These are phyloP conservation scores for Prinsepia uniflora DNA, from an alignment of 306 rosid genomes.

Conservation along the genomic window DNA sequence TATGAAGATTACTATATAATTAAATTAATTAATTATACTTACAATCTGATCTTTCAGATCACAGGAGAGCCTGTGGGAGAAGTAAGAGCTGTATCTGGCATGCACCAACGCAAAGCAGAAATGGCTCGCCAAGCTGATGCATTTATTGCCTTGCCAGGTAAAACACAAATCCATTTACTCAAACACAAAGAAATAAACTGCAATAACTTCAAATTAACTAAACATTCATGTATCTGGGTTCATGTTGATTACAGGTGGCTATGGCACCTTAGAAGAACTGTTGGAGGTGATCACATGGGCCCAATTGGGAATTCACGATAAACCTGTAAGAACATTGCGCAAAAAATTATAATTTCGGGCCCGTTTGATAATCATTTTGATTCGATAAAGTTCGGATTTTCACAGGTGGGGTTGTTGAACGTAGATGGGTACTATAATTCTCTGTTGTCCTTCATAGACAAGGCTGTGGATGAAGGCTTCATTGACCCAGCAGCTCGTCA, in stretches of 20 bases:
- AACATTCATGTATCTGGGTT: background rate
- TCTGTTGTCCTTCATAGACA: slow-evolving; percentile 80
- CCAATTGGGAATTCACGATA: slow-evolving; percentile 86
- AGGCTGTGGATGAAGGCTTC: slow-evolving; percentile 95
- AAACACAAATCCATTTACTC: background rate
- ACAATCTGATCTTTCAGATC: slow-evolving; percentile 39
- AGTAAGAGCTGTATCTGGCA: slow-evolving; percentile 75
- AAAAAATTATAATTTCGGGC: background rate
- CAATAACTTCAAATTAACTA: too few relatives aligned
- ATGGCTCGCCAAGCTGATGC: slow-evolving; percentile 96
- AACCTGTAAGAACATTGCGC: slow-evolving; percentile 53
- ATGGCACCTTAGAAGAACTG: slow-evolving; percentile 87
- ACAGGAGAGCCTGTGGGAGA: slow-evolving; percentile 87
- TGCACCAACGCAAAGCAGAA: slow-evolving; percentile 98
- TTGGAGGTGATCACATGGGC: slow-evolving; percentile 94
- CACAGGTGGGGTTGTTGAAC: slow-evolving; percentile 86
- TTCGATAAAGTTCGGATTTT: background rate
- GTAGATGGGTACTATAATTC: slow-evolving; percentile 96
- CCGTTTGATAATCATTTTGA: too few relatives aligned
- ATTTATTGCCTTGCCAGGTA: slow-evolving; percentile 89
- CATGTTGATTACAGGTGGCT: slow-evolving; percentile 58
- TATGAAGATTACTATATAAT: too few relatives aligned
- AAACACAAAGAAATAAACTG: too few relatives aligned
- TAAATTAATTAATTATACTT: background rate
- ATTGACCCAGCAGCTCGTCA: slow-evolving; percentile 89